Conservation (phyloP, 176 grass and related monocot genomes). For the Triticum urartu region DNA sequence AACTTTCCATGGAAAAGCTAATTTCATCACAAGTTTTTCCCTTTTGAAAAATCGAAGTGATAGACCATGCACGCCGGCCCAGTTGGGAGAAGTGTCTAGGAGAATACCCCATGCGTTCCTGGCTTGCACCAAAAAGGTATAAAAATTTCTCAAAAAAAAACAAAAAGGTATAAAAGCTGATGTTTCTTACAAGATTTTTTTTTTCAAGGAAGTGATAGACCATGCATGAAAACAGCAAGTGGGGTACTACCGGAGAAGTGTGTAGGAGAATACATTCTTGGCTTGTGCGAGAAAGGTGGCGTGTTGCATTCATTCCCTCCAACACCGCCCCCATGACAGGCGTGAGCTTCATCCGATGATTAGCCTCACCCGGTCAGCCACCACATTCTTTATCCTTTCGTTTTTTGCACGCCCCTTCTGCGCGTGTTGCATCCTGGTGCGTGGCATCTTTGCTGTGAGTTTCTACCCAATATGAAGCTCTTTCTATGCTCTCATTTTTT, state of each 20-base stretch:
- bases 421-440: not conserved
- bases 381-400: not conserved
- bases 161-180: not conserved
- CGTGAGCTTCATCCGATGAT: constrained; percentile 49
- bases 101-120: constrained; percentile 16
- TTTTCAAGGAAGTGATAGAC: not conserved
- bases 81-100: not conserved
- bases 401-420: not conserved
- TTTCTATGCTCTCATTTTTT: no score
- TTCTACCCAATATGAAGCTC: no score
- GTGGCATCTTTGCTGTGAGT: not conserved
- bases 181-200: not conserved
- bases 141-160: not conserved
- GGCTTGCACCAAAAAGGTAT: constrained; percentile 36
- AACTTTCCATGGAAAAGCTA: constrained; percentile 2
- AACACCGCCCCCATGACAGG: constrained; percentile 17
- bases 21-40: not conserved
- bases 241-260: not conserved
- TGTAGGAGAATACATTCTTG: constrained; percentile 31
- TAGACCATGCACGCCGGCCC: not conserved
- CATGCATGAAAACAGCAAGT: constrained; percentile 4
- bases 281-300: constrained; percentile 34
- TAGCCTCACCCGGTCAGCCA: constrained; percentile 19
- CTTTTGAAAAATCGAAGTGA: not conserved
- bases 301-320: not conserved